These are phyloP conservation scores for Saccharomycopsis fodiens DNA, from an alignment of 805 yeast species.

Conservation along the genomic window DNA sequence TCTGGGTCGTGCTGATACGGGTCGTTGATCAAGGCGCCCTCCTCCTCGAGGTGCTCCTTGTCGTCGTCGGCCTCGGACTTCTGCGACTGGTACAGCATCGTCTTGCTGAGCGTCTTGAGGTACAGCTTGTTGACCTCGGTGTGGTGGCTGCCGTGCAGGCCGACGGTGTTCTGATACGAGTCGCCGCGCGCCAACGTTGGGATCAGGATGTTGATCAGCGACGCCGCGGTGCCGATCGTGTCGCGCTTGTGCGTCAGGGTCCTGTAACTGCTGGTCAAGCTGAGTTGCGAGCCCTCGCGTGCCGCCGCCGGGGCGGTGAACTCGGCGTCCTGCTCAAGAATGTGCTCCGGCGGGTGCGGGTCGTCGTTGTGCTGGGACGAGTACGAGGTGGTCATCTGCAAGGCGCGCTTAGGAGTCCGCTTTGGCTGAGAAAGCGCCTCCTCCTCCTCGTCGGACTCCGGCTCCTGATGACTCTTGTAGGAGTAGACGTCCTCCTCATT, in stretches of 20 bases:
- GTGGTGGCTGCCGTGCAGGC: slow-evolving; percentile 35
- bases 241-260: slow-evolving; percentile 14
- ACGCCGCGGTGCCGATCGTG: slow-evolving; percentile 20
- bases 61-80: slow-evolving; percentile 15
- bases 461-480: neutral
- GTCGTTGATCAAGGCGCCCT: slow-evolving; percentile 53
- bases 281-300: slow-evolving; percentile 30
- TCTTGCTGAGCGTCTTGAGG: slow-evolving; percentile 17
- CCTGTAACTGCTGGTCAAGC: slow-evolving; percentile 16
- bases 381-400: slow-evolving; percentile 11
- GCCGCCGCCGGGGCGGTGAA: slow-evolving; percentile 39
- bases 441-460: neutral
- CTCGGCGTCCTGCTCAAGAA: slow-evolving; percentile 32
- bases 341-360: slow-evolving; percentile 28
- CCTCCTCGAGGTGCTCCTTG: slow-evolving; percentile 40
- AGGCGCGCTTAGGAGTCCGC: slow-evolving; percentile 1
- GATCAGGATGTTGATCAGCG: slow-evolving; percentile 22
- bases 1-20: slow-evolving; percentile 20
- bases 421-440: neutral
- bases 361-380: slow-evolving; percentile 13
- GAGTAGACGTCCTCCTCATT: slow-evolving; percentile 17
- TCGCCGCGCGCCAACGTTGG: slow-evolving; percentile 69
- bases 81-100: slow-evolving; percentile 17
- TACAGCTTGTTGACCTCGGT: slow-evolving; percentile 14
- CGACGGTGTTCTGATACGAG: slow-evolving; percentile 55